Conservation (phyloP, 495 filamentous ascomycete species). For the Beverwykella pulmonaria region DNA sequence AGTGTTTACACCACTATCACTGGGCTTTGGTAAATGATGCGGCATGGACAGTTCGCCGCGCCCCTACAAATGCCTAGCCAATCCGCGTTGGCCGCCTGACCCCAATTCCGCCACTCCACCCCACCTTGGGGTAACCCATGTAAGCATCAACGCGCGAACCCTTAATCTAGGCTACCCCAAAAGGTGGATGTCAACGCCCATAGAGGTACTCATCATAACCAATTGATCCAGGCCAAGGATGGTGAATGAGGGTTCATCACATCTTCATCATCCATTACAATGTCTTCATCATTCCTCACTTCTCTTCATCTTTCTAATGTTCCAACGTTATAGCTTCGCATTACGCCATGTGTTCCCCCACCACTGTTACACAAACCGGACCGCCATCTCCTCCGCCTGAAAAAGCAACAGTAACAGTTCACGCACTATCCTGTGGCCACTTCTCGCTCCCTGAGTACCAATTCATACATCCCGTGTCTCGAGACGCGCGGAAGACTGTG, state of each 20-base stretch:
- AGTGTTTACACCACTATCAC: background rate
- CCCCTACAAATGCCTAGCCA: background rate
- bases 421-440: slow-evolving; percentile 36
- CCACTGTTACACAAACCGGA: slow-evolving; percentile 6
- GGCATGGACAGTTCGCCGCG: background rate
- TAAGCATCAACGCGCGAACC: background rate
- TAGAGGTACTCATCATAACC: background rate
- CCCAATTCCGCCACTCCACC: slow-evolving; percentile 10
- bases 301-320: background rate
- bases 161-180: background rate
- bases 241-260: background rate
- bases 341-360: slow-evolving; percentile 12
- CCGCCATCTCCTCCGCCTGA: slow-evolving; percentile 29
- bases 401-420: slow-evolving; percentile 22
- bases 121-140: background rate
- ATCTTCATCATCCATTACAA: background rate
- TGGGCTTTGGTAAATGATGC: background rate
- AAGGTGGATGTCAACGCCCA: slow-evolving; percentile 7
- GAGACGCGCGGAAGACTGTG: slow-evolving; percentile 36
- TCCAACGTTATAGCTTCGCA: background rate
- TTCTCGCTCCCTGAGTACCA: slow-evolving; percentile 49
- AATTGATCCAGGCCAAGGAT: background rate
- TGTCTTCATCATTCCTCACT: background rate
- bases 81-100: background rate
- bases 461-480: slow-evolving; percentile 45